These are phyloP conservation scores for Mycena epipterygia DNA, from an alignment of 768 basidiomycete species.

Conservation along the genomic window DNA sequence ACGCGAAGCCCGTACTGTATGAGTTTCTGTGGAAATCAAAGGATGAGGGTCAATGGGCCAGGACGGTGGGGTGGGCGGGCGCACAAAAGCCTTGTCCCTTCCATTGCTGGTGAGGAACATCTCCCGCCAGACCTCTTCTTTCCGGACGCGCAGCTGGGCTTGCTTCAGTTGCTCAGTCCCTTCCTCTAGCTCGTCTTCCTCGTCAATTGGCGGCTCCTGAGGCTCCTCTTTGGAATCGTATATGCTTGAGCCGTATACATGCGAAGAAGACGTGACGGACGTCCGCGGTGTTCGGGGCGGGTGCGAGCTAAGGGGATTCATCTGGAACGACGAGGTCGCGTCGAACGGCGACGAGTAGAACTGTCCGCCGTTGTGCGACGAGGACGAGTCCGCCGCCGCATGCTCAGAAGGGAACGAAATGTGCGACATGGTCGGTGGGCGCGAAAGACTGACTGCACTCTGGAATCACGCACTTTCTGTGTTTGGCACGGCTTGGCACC, in stretches of 20 bases:
- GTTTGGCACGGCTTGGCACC: too few relatives aligned
- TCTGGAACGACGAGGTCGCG: constrained; percentile 74
- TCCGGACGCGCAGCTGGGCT: constrained; percentile 62
- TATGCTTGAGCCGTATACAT: constrained; percentile 55
- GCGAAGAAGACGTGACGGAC: constrained; percentile 57
- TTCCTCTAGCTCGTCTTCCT: constrained; percentile 64
- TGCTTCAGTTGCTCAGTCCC: constrained; percentile 61
- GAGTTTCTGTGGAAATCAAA: constrained; percentile 70
- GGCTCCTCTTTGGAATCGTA: constrained; percentile 62
- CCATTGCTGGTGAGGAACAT: constrained; percentile 84
- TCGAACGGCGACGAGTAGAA: constrained; percentile 76
- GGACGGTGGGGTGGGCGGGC: constrained; percentile 47
- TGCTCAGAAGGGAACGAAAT: constrained; percentile 71
- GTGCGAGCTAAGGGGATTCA: constrained; percentile 85
- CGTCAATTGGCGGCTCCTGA: constrained; percentile 44
- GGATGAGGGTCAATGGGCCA: constrained; percentile 15
- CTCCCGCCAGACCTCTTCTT: constrained; percentile 85
- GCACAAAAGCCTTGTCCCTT: constrained; percentile 87
- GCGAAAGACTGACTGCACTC: background rate
- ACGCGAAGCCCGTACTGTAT: constrained; percentile 87
- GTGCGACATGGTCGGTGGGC: constrained; percentile 66
- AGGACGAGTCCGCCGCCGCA: constrained; percentile 42
- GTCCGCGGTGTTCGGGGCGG: constrained; percentile 83
- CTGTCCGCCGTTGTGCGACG: constrained; percentile 55
- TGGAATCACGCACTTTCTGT: background rate